These are phyloP conservation scores for Apiospora hydei DNA, from an alignment of 2,329 filamentous ascomycete species.

Conservation along the genomic window DNA sequence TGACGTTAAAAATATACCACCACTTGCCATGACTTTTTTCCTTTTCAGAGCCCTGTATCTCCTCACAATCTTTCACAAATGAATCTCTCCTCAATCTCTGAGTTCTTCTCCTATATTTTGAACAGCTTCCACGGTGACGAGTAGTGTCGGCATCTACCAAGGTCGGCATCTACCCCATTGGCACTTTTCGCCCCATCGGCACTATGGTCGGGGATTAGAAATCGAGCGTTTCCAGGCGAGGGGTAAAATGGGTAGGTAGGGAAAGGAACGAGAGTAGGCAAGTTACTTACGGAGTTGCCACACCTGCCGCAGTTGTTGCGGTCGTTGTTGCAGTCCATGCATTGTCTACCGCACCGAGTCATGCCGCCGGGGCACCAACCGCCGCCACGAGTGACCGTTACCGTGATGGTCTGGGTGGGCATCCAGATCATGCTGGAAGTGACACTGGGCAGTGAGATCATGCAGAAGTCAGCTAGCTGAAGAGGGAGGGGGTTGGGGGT, in stretches of 20 bases:
- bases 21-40: no score
- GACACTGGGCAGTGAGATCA: neutral
- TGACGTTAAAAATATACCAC: no score
- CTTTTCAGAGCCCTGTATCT: neutral
- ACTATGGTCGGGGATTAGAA: neutral
- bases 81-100: neutral
- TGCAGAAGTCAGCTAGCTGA: neutral
- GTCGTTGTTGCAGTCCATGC: neutral
- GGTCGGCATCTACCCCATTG: neutral
- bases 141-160: neutral
- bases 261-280: neutral
- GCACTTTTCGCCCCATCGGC: neutral
- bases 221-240: no score
- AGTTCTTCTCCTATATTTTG: neutral
- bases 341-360: neutral
- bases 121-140: neutral
- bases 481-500: neutral
- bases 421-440: neutral
- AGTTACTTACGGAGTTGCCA: neutral
- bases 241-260: neutral
- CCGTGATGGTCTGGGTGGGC: neutral
- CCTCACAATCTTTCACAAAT: neutral
- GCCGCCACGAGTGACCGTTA: neutral
- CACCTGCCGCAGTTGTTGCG: conserved; percentile 4
- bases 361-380: neutral